phyloP scores from a whole-genome alignment of 2,329 filamentous ascomycete genomes.

The Curvularia sp. region DNA sequence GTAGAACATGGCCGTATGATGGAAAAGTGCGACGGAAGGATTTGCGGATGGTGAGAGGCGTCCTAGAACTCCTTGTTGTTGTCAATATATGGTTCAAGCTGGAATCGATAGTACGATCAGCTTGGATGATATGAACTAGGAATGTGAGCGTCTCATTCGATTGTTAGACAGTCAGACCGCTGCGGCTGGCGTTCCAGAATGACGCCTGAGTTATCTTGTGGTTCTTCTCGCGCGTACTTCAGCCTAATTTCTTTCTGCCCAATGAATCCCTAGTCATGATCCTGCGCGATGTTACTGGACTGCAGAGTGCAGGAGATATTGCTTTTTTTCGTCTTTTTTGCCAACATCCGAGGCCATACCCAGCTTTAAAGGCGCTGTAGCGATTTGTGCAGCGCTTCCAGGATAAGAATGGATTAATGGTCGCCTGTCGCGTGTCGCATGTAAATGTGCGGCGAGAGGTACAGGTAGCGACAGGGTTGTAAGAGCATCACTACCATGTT shows the following conservation, averaged over 20 bases:
- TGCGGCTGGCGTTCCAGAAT: not conserved
- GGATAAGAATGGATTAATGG: not conserved
- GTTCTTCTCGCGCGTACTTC: not conserved
- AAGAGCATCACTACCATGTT: conserved; percentile 11
- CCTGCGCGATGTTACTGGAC: conserved; percentile 1
- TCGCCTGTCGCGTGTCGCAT: conserved; percentile 20
- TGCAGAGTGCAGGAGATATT: not conserved
- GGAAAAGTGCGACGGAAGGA: not conserved
- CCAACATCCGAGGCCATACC: not conserved
- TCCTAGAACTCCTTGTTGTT: not conserved
- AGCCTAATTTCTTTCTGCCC: conserved; percentile 10
- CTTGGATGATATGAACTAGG: not conserved
- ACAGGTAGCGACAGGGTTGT: conserved; percentile 20
- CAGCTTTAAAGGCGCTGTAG: not conserved
- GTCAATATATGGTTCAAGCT: conserved; percentile 2
- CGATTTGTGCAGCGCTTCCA: not conserved
- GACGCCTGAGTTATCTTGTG: not conserved
- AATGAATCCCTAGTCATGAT: conserved; percentile 29
- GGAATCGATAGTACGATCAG: not conserved
- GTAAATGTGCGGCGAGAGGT: conserved; percentile 5
- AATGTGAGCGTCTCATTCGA: conserved; percentile 1
- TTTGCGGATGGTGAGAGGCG: not conserved
- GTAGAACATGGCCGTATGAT: conserved; percentile 1
- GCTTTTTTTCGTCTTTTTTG: not conserved
- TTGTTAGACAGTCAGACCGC: not conserved